phyloP scores from a whole-genome alignment of 75 land plant genomes.

The Cunninghamia lanceolata region DNA sequence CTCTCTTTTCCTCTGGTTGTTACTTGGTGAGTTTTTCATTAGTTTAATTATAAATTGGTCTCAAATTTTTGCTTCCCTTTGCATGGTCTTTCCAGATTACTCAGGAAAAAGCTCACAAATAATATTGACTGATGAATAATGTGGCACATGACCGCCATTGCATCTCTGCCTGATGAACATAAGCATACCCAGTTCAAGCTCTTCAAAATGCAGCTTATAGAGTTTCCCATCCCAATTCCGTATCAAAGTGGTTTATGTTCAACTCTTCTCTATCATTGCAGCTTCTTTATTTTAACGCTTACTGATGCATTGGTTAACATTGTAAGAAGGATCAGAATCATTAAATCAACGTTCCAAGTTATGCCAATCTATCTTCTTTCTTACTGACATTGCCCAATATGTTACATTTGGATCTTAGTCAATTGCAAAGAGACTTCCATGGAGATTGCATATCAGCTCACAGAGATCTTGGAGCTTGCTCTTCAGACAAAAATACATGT shows the following conservation, averaged over 20 bases:
- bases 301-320: no score
- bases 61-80: not conserved
- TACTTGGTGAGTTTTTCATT: not conserved
- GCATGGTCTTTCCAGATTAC: not conserved
- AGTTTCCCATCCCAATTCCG: not conserved
- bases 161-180: not conserved
- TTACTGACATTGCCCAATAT: no score
- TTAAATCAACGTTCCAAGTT: no score
- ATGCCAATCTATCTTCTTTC: no score
- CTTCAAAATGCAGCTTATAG: not conserved
- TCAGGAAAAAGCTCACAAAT: not conserved
- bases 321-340: no score
- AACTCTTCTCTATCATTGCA: not conserved
- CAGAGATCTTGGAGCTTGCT: no score
- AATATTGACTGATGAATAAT: not conserved
- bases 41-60: not conserved
- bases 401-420: no score
- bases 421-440: no score
- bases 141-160: not conserved
- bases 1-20: not conserved
- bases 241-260: not conserved
- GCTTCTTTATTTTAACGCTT: no score
- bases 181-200: not conserved
- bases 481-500: no score
- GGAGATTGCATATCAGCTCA: no score